Percentiles rank a stretch among this genome's conserved stretches.
These are phyloP conservation scores for Wickerhamomyces chambardii DNA, from an alignment of 805 yeast species.

Conservation along the genomic window DNA sequence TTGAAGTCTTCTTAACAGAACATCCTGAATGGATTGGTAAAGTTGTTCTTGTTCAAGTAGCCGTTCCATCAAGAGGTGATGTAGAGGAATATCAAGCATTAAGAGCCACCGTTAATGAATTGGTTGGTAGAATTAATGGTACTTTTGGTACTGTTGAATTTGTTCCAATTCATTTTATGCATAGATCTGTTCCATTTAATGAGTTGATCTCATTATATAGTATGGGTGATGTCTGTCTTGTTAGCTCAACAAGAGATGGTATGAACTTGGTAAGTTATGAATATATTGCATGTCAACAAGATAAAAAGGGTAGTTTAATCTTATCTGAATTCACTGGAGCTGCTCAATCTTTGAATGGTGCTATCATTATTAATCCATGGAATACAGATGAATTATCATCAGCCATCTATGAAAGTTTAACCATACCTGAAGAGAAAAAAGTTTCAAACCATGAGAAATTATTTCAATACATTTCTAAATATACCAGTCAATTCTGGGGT, in stretches of 20 bases:
- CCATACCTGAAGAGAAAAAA: slow-evolving; percentile 77
- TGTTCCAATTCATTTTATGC: slow-evolving; percentile 96
- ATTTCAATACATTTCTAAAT: slow-evolving; percentile 82
- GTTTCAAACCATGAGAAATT: slow-evolving; percentile 72
- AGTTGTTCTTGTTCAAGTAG: slow-evolving; percentile 91
- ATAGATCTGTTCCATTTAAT: slow-evolving; percentile 82
- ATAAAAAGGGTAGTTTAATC: slow-evolving; percentile 77
- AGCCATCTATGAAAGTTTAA: slow-evolving; percentile 79
- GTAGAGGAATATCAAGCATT: slow-evolving; percentile 95
- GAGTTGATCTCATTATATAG: slow-evolving; percentile 86
- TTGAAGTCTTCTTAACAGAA: slow-evolving; percentile 83
- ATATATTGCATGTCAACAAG: slow-evolving; percentile 91
- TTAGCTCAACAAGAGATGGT: slow-evolving; percentile 94
- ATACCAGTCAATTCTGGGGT: slow-evolving; percentile 96
- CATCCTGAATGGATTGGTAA: slow-evolving; percentile 99
- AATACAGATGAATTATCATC: slow-evolving; percentile 89
- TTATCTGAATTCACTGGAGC: slow-evolving; percentile 97
- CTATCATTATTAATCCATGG: slow-evolving; percentile 95
- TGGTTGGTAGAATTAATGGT: slow-evolving; percentile 96
- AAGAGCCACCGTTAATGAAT: slow-evolving; percentile 89
- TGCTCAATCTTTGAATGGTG: slow-evolving; percentile 96
- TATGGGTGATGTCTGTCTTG: slow-evolving; percentile 83
- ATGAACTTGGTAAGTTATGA: slow-evolving; percentile 97
- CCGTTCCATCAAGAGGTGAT: slow-evolving; percentile 96
- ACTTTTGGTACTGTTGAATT: slow-evolving; percentile 94